phyloP scores from a whole-genome alignment of 176 grass and related monocot genomes.

The Poa annua region DNA sequence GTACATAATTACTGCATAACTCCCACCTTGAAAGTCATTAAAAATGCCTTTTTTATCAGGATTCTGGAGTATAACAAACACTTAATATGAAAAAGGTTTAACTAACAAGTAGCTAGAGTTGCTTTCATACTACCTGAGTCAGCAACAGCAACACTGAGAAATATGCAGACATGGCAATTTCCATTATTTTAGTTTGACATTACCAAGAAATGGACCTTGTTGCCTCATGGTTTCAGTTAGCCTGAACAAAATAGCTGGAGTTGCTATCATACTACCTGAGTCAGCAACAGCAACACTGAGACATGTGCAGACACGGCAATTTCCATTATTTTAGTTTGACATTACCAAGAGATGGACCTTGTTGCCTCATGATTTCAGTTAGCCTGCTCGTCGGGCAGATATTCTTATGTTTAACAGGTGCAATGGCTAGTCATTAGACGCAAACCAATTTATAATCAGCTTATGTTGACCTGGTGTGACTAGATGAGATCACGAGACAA shows the following conservation, averaged over 20 bases:
- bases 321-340: conserved; percentile 23
- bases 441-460: conserved; percentile 8
- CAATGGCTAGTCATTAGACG: conserved; percentile 11
- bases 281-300: conserved; percentile 32
- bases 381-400: not conserved
- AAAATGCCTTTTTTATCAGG: not conserved
- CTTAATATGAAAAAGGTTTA: not conserved
- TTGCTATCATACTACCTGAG: conserved; percentile 1
- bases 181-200: conserved; percentile 24
- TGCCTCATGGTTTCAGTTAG: conserved; percentile 2
- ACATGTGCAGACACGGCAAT: not conserved
- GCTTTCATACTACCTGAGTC: conserved; percentile 5
- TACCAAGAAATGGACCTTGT: not conserved
- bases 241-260: not conserved
- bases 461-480: conserved; percentile 23
- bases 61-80: not conserved
- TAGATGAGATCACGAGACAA: conserved; percentile 45
- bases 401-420: conserved; percentile 29
- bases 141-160: conserved; percentile 29
- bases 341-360: not conserved
- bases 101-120: not conserved
- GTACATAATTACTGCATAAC: not conserved
- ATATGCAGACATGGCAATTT: not conserved
- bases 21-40: not conserved
- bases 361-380: not conserved